These are phyloP conservation scores for Mycothermus thermophilus DNA, from an alignment of 495 filamentous ascomycete species.

Conservation along the genomic window DNA sequence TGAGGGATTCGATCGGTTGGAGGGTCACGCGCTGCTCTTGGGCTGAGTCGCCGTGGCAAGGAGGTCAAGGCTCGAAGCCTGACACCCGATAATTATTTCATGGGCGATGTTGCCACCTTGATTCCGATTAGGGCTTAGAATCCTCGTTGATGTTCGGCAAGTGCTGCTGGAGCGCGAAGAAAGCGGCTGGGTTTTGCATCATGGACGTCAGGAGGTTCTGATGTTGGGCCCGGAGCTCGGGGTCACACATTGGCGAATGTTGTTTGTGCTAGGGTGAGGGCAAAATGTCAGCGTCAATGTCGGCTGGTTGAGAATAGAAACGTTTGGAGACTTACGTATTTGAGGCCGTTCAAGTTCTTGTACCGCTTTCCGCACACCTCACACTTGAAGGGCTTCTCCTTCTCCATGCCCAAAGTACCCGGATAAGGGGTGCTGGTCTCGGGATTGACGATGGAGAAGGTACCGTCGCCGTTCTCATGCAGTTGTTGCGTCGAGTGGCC, in stretches of 20 bases:
- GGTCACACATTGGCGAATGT: conserved; percentile 62
- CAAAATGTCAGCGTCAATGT: conserved; percentile 1
- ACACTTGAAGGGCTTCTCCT: conserved; percentile 96
- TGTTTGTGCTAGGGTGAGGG: conserved; percentile 51
- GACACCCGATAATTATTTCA: too few species aligned
- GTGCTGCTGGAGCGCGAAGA: conserved; percentile 18
- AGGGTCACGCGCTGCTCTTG: too few species aligned
- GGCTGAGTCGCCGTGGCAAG: too few species aligned
- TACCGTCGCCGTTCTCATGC: conserved; percentile 89
- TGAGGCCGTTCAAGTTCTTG: conserved; percentile 95
- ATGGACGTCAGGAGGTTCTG: conserved; percentile 27
- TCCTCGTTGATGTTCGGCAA: conserved; percentile 38
- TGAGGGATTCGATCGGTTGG: too few species aligned
- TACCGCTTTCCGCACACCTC: conserved; percentile 95
- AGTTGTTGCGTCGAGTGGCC: conserved; percentile 93
- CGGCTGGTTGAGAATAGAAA: background rate
- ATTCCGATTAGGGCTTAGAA: conserved; percentile 26
- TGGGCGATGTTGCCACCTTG: too few species aligned
- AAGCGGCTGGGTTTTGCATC: conserved; percentile 20
- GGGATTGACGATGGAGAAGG: conserved; percentile 95
- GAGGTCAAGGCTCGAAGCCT: too few species aligned
- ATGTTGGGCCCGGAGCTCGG: conserved; percentile 23
- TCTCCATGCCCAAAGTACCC: conserved; percentile 96
- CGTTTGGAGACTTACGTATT: conserved; percentile 46
- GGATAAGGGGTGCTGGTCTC: conserved; percentile 88